phyloP scores from a whole-genome alignment of 2,329 filamentous ascomycete species.

The Penicillium sp. region DNA sequence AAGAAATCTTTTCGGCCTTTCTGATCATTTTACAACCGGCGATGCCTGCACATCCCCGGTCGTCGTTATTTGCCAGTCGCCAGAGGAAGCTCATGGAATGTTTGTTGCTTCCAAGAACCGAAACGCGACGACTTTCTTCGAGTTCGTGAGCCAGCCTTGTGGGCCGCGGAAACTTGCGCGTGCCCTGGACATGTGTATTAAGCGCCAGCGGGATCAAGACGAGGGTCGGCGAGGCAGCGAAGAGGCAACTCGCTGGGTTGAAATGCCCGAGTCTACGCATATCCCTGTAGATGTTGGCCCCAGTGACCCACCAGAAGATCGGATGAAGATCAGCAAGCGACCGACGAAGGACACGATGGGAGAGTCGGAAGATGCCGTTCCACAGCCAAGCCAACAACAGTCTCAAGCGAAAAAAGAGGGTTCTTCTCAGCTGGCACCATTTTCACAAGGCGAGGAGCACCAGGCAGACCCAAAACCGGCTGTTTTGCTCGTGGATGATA shows the following conservation, averaged over 20 bases:
- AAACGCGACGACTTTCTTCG: slow-evolving; percentile 15
- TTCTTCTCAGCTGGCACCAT: too few species aligned
- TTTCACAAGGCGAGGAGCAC: slow-evolving; percentile 21
- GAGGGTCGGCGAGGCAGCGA: slow-evolving; percentile 1
- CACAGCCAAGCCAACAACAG: too few species aligned
- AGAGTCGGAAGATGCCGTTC: slow-evolving; percentile 6
- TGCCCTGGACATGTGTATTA: slow-evolving; percentile 23
- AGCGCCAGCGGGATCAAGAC: slow-evolving; percentile 11
- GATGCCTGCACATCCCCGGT: slow-evolving; percentile 18
- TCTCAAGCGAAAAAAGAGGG: too few species aligned
- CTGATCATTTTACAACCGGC: neutral
- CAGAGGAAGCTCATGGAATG: slow-evolving; percentile 21
- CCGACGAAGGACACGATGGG: slow-evolving; percentile 21
- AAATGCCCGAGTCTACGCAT: slow-evolving; percentile 18
- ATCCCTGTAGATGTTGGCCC: slow-evolving; percentile 16
- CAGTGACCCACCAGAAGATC: slow-evolving; percentile 13
- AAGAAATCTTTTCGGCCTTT: slow-evolving; percentile 10
- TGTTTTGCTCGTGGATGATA: slow-evolving; percentile 37
- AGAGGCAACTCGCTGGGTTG: slow-evolving; percentile 18
- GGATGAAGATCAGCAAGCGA: slow-evolving; percentile 22
- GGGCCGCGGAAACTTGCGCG: slow-evolving; percentile 33
- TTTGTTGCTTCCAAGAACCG: slow-evolving; percentile 10
- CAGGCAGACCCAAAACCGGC: slow-evolving; percentile 12
- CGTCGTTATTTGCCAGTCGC: slow-evolving; percentile 28
- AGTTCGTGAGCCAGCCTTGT: slow-evolving; percentile 34